Base-by-base conservation (phyloP, 257 asterid genomes). In the Petunia secreta region DNA sequence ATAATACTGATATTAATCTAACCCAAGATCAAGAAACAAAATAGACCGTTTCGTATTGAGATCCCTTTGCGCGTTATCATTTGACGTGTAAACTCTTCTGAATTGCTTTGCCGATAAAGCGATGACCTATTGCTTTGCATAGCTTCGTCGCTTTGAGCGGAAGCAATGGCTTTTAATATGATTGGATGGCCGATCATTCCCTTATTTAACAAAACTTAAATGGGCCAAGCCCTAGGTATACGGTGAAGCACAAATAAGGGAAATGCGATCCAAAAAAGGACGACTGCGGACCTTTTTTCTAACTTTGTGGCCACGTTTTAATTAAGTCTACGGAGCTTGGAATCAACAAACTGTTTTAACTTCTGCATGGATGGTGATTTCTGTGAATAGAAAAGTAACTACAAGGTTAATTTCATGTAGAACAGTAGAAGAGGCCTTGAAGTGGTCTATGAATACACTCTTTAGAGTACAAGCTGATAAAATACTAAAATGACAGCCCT, bases 391-490 rank as follows among this genome's bases (percentile, higher is more conserved):
- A 67, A 40, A 67, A 67, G 54, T 41, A 67, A 66, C 25, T 25
- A 41, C 37, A 14, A 67, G 75, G 38, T 67, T 41, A 66, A 66
- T 66, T 6, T 48, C 15, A 25, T 66, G 15, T 41, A 25, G 25
- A 25, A 25, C 25, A 25, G 25, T 34, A 41, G 14, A 41, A 44
- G 75, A 67, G 57, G 57, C 57, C 43, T 43, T 43, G 16, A n/a
- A 43, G 55, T 67, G n/a, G 75, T 67, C 43, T 67, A 41, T 46
- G n/a, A 67, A 67, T 43, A 43, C 55, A n/a, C 39, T 43, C 43
- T 41, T 67, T 67, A 39, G 75, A 44, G 75, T 67, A n/a, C 55
- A 67, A 67, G 43, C 55, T 43, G n/a, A 55, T 41, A 67, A 67
- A 67, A 0, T 4, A 4, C 75, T 67, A 25, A 25, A 25, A 25